Evolutionary conservation across 2,329 filamentous ascomycete species (phyloP), one percentile per base, ranked within the genome.

Genomic region (Microcyclospora pomicola): DNA sequence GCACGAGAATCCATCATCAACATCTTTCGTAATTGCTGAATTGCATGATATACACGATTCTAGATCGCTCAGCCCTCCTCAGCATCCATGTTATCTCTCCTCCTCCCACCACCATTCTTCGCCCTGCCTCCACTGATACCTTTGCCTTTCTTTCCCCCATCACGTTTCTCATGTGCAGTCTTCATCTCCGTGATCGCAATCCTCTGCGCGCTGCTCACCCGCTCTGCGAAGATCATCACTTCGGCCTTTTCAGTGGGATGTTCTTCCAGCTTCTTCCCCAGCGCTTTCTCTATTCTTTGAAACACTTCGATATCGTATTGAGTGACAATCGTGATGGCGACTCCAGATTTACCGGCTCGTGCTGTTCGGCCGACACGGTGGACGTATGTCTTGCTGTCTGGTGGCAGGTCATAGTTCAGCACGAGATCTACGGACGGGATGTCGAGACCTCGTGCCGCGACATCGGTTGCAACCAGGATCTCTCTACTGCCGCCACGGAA

Each of bases 391-490:
- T 93, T 92, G 50, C 75, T 82, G 60, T 92, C 84, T 19, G 77
- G 73, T 0, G 86, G 84, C 2, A 94, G 63, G 52, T 94, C 86
- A 48, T 79, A 82, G 62, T 94, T 94, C 47, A 94, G 59, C 2
- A 95, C 83, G 0, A 88, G 65, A 47, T 93, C 85, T 10, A 95
- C 86, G n/a, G 76, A 80, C 10, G 86, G 86, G 34, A 95, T 93
- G 66, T 95, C 87, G 6, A 95, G 69, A 69, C 87, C 88, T 57
- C 87, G 78, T 1, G 87, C 83, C 1, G 87, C 87, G n/a, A 95
- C 84, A 58, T 95, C 87, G 0, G 87, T 95, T 9, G 86, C 86
- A 3, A 95, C 82, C 3, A 98, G 73, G 30, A 98, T 88, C 47
- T 92, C 77, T 31, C 86, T 72, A n/a, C 72, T 75, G 6, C 79